Base-by-base conservation (phyloP, 2,329 filamentous ascomycete species). In the Diaporthe batatas region DNA sequence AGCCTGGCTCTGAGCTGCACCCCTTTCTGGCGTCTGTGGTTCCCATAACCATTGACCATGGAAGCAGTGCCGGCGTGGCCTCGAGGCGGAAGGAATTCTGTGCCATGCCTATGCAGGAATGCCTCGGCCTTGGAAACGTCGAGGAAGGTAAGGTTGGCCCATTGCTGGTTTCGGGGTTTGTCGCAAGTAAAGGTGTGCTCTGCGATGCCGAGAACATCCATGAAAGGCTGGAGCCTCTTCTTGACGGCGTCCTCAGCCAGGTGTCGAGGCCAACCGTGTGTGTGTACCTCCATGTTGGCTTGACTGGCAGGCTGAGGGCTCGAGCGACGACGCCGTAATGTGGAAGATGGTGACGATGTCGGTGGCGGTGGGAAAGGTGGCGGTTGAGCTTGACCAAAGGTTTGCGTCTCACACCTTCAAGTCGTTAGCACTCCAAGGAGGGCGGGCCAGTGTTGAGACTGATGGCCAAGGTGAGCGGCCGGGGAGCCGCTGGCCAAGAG, bases 91-190 rank as follows among this genome's bases (percentile, higher is more conserved):
- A 21, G n/a, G 12, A 7, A 3, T 57, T 72, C 36, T 29, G 77
- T 71, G n/a, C 78, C 77, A 57, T 86, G 80, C 0, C 70, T 76
- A 0, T 72, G 23, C 1, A 90, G 78, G 67, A 90, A 90, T 0
- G 58, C 78, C 0, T 77, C 51, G 11, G 83, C 87, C 6, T 90
- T 83, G 0, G 69, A 21, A 0, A 59, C 57, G 1, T 81, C 36
- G 2, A 86, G 80, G 68, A 90, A 90, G 0, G 81, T 83, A 58
- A 89, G 74, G 68, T 79, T 82, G 3, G 81, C 87, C 23, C 79
- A 76, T 0, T 51, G 55, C 25, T 79, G 84, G 3, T 77, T 77
- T 2, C 77, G 78, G 0, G 80, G 77, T 73, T 88, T 89, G 0
- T 85, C 79, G 74, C 83, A 87, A 0, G 70, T 69, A 80, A 83